phyloP scores from a whole-genome alignment of 345 rosid genomes.

The Geranium brycei region DNA sequence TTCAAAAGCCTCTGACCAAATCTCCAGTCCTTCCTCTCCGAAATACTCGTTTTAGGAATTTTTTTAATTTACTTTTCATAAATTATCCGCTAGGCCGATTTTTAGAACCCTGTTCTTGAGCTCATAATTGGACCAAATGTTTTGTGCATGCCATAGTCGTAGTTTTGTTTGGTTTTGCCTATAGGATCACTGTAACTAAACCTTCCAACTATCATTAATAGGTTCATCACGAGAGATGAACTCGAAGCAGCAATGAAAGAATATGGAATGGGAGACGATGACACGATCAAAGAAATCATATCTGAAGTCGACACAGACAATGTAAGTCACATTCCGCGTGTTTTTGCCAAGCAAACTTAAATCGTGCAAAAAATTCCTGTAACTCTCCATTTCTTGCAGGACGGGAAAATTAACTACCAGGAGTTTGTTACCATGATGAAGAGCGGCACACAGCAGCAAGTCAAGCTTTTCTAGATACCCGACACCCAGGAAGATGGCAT shows the following conservation, averaged over 20 bases:
- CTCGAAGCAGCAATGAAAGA: slow-evolving; percentile 83
- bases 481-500: too few relatives aligned
- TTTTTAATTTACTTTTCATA: too few relatives aligned
- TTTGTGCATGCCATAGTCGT: too few relatives aligned
- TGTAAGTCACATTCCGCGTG: slow-evolving; percentile 26
- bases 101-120: too few relatives aligned
- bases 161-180: too few relatives aligned
- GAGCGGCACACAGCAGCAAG: slow-evolving; percentile 29
- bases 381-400: slow-evolving; percentile 24
- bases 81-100: too few relatives aligned
- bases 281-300: slow-evolving; percentile 62
- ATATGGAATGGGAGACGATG: slow-evolving; percentile 66
- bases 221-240: slow-evolving; percentile 77
- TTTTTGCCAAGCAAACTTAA: neutral
- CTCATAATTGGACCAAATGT: too few relatives aligned
- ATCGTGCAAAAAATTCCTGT: neutral
- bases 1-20: too few relatives aligned
- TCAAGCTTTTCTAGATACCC: neutral
- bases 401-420: slow-evolving; percentile 75
- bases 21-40: too few relatives aligned
- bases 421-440: slow-evolving; percentile 93
- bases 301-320: slow-evolving; percentile 70
- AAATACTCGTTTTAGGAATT: too few relatives aligned
- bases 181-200: neutral
- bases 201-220: neutral